Conservation (phyloP, 2,329 filamentous ascomycete genomes). For the Clarireedia sp. region DNA sequence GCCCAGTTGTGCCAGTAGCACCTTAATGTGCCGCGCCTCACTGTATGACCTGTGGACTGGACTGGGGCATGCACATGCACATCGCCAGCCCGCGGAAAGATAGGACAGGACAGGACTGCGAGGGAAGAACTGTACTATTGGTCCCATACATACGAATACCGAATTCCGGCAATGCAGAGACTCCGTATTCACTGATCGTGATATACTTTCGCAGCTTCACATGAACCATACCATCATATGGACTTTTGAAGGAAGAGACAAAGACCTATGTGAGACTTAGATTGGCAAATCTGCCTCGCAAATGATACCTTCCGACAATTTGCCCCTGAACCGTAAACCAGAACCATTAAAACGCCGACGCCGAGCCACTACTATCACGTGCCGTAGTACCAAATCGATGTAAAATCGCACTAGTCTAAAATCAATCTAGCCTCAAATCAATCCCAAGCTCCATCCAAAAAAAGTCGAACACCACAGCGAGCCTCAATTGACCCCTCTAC, state of each 20-base stretch:
- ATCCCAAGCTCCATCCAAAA: conserved; percentile 10
- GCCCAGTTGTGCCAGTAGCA: not conserved
- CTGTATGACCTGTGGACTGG: not conserved
- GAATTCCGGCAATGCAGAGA: too few species aligned
- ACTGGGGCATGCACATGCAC: not conserved
- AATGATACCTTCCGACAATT: not conserved
- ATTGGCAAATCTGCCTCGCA: not conserved
- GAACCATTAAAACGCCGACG: not conserved
- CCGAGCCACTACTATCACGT: not conserved
- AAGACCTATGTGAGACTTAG: not conserved
- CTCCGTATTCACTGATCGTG: too few species aligned
- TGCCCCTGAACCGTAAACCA: conserved; percentile 6
- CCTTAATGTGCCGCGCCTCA: conserved; percentile 2
- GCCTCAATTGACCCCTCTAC: conserved; percentile 1
- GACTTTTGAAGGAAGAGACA: too few species aligned
- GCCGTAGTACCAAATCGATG: not conserved
- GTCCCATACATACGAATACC: too few species aligned
- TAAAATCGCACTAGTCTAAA: not conserved
- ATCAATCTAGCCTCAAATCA: not conserved
- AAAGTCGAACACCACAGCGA: conserved; percentile 6
- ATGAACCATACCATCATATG: too few species aligned
- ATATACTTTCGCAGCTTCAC: too few species aligned
- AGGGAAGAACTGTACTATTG: not conserved
- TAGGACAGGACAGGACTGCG: not conserved
- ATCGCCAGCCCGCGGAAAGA: not conserved